phyloP scores from a whole-genome alignment of 2,329 filamentous ascomycete species.

The Xylaria sp. region DNA sequence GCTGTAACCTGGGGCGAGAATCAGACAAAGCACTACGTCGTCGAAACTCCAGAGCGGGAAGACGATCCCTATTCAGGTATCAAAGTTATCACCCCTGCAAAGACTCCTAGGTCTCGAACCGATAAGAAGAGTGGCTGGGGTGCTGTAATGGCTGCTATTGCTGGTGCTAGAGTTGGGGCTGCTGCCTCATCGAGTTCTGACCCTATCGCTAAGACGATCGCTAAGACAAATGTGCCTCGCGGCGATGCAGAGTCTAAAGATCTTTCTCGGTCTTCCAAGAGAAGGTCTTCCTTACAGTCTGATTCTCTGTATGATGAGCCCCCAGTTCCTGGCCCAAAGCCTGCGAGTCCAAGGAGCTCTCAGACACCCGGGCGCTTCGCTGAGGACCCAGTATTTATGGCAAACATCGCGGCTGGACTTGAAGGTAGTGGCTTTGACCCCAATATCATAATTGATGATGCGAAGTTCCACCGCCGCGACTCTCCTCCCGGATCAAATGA shows the following conservation, averaged over 20 bases:
- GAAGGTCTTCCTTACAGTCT: constrained; percentile 47
- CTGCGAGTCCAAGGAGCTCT: constrained; percentile 57
- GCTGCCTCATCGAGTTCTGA: constrained; percentile 43
- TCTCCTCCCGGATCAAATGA: constrained; percentile 72
- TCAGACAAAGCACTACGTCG: constrained; percentile 71
- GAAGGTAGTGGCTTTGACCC: constrained; percentile 77
- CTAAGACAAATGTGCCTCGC: constrained; percentile 35
- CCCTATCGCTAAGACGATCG: constrained; percentile 21
- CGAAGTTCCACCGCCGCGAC: constrained; percentile 69
- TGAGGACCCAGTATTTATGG: constrained; percentile 76
- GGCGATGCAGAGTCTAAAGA: constrained; percentile 40
- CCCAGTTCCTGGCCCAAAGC: constrained; percentile 68
- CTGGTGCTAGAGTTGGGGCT: constrained; percentile 54
- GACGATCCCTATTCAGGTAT: constrained; percentile 46
- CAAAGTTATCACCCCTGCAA: constrained; percentile 48
- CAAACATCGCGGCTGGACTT: constrained; percentile 74
- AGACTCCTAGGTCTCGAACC: constrained; percentile 47
- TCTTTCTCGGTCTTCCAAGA: constrained; percentile 44
- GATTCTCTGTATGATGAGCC: constrained; percentile 59
- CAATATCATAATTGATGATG: constrained; percentile 75
- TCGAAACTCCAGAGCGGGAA: constrained; percentile 65
- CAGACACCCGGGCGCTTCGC: constrained; percentile 74
- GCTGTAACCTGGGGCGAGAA: constrained; percentile 74
- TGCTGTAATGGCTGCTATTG: constrained; percentile 62
- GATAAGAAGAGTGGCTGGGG: constrained; percentile 62